Base-by-base conservation (phyloP, 768 basidiomycete species). In the Mrakia hoshinonis region DNA sequence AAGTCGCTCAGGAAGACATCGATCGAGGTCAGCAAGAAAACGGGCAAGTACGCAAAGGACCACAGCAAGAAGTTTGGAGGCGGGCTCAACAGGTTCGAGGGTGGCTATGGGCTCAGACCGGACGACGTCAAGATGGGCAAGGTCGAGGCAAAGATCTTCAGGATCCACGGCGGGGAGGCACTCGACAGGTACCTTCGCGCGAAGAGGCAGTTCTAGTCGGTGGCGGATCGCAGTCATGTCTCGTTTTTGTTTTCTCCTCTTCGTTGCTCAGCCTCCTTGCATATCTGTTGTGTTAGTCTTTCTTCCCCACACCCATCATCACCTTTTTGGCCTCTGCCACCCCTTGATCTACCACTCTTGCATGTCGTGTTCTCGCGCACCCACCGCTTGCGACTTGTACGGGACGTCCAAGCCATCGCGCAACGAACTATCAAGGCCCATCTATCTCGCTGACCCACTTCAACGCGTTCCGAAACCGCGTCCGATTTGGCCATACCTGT, bases 141-240 rank as follows among this genome's bases (percentile, higher is more conserved):
- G n/a, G 24, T 36, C 10, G 67, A 73, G 24, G 5, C 12, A 24
- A 67, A 61, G 55, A 58, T 67, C 24, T 24, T 46, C 5, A 72
- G 66, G 43, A 34, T 48, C 10, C 48, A 48, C 22, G 71, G 71
- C 1, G 13, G 49, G 67, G 61, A 63, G 43, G 66, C 46, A 29
- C 24, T 73, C 26, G 60, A 60, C n/a, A 62, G 29, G 39, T 67
- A 72, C 36, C 29, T 58, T 20, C 39, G 70, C n/a, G 70, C 63
- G 1, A 51, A 43, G 29, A 43, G 49, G 64, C 70, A 71, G 62
- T 49, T 29, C 13, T 71, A 54, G 54, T 26, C n/a, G 12, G 12
- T 7, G 36, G 36, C 22, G 18, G 29, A 13, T 39, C 7, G 61
- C 12, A 4, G 20, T 11, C 4, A 10, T 31, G 60, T 38, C 20